Percentiles rank a stretch among this genome's conserved stretches.
These are phyloP conservation scores for Aureobasidium sp. DNA, from an alignment of 2,329 filamentous ascomycete genomes.

Conservation along the genomic window DNA sequence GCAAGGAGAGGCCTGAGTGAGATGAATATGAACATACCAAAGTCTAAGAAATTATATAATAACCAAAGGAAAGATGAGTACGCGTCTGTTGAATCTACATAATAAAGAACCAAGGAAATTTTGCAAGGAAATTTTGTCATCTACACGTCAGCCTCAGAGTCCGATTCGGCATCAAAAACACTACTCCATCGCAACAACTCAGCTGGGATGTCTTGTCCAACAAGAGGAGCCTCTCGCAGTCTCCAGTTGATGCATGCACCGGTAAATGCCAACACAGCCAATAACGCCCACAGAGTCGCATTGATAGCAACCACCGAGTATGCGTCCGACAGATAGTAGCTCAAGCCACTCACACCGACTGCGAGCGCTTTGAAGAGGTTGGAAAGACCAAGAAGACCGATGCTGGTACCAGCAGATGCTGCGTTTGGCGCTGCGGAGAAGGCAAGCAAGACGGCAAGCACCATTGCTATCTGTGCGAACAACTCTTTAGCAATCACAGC, in stretches of 20 bases:
- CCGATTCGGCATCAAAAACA: conserved; percentile 36
- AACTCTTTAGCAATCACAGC: conserved; percentile 35
- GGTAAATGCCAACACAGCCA: conserved; percentile 31
- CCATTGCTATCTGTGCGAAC: conserved; percentile 33
- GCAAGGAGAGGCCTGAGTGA: background rate
- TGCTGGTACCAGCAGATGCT: conserved; percentile 37
- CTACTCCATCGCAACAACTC: conserved; percentile 38
- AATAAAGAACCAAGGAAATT: background rate
- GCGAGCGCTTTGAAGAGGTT: conserved; percentile 39
- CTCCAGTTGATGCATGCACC: conserved; percentile 38
- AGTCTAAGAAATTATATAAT: background rate
- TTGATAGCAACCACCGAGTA: conserved; percentile 36
- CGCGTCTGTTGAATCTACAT: too few species aligned
- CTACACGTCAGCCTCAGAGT: conserved; percentile 16
- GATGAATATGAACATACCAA: background rate
- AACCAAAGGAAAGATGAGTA: background rate
- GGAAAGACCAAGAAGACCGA: conserved; percentile 40
- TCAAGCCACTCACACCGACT: conserved; percentile 36
- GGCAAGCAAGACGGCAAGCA: conserved; percentile 37
- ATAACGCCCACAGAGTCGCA: conserved; percentile 35
- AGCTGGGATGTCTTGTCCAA: conserved; percentile 36
- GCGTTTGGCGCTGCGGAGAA: conserved; percentile 41
- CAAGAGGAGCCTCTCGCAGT: conserved; percentile 35
- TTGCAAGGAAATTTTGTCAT: background rate
- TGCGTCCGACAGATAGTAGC: conserved; percentile 37